Evolutionary conservation across 2,329 filamentous ascomycete species (phyloP).

Genomic region (Sporothrix variecibatus): DNA sequence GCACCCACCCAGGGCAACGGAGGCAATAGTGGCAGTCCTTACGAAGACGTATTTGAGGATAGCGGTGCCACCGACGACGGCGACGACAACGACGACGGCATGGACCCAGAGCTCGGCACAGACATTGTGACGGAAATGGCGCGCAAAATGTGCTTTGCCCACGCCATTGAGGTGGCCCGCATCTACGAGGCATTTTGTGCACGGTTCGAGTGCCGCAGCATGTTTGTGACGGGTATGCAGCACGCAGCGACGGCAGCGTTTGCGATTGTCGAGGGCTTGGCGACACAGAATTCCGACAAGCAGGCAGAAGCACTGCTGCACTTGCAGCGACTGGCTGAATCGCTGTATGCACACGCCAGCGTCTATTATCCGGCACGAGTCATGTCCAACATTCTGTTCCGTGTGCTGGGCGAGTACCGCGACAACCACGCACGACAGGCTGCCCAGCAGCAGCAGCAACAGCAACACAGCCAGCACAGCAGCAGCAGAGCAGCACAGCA

Average conservation of each 20-base stretch:
- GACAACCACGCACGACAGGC: neutral
- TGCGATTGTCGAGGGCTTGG: constrained; percentile 25
- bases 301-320: constrained; percentile 23
- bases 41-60: constrained; percentile 8
- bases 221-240: constrained; percentile 29
- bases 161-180: constrained; percentile 25
- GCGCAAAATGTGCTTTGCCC: constrained; percentile 23
- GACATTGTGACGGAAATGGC: constrained; percentile 25
- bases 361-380: constrained; percentile 23
- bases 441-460: constrained; percentile 13
- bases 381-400: constrained; percentile 24
- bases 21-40: neutral
- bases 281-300: constrained; percentile 16
- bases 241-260: constrained; percentile 26
- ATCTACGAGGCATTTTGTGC: constrained; percentile 25
- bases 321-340: constrained; percentile 20
- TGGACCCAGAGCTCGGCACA: constrained; percentile 16
- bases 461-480: constrained; percentile 12
- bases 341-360: constrained; percentile 21
- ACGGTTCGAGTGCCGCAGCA: constrained; percentile 23
- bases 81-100: constrained; percentile 14
- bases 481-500: constrained; percentile 3
- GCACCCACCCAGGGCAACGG: too few species aligned
- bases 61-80: neutral
- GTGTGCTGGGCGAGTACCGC: constrained; percentile 23